These are phyloP conservation scores for Peniophora sp. DNA, from an alignment of 1,284 basidiomycete species.

Conservation along the genomic window DNA sequence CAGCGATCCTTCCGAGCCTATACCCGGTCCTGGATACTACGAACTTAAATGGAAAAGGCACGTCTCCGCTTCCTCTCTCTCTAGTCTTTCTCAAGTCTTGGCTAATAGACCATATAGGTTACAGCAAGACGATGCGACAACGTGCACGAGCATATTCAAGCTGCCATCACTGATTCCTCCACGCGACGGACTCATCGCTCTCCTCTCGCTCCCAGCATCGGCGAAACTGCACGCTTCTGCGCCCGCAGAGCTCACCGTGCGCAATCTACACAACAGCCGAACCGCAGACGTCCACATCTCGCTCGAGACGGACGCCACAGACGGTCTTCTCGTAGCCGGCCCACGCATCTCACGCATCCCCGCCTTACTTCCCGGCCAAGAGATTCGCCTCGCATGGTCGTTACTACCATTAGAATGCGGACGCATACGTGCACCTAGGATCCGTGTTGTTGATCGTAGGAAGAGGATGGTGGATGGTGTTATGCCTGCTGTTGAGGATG, in stretches of 20 bases:
- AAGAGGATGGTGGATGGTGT: constrained; percentile 11
- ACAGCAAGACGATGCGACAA: constrained; percentile 24
- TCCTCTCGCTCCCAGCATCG: constrained; percentile 51
- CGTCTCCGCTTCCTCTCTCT: too few relatives aligned
- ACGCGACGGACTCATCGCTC: constrained; percentile 49
- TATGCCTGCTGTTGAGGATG: constrained; percentile 17
- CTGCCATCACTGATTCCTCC: constrained; percentile 57
- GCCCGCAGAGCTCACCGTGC: constrained; percentile 46
- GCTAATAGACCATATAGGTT: constrained; percentile 24
- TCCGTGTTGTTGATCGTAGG: constrained; percentile 52
- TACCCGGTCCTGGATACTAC: constrained; percentile 49
- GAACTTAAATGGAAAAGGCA: constrained; percentile 65
- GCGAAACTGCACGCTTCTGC: constrained; percentile 57
- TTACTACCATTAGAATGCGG: constrained; percentile 70
- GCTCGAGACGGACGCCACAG: constrained; percentile 58
- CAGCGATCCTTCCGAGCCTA: constrained; percentile 23
- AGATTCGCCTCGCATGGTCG: constrained; percentile 56
- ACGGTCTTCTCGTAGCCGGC: constrained; percentile 68
- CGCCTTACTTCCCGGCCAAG: constrained; percentile 59
- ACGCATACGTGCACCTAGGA: constrained; percentile 45
- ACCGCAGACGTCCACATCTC: constrained; percentile 62
- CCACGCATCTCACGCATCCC: constrained; percentile 56
- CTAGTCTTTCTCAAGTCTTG: background rate
- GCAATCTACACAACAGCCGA: constrained; percentile 54
- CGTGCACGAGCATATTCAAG: constrained; percentile 37